Evolutionary conservation across 768 basidiomycete genomes (phyloP).

Genomic region (Mycena pura): DNA sequence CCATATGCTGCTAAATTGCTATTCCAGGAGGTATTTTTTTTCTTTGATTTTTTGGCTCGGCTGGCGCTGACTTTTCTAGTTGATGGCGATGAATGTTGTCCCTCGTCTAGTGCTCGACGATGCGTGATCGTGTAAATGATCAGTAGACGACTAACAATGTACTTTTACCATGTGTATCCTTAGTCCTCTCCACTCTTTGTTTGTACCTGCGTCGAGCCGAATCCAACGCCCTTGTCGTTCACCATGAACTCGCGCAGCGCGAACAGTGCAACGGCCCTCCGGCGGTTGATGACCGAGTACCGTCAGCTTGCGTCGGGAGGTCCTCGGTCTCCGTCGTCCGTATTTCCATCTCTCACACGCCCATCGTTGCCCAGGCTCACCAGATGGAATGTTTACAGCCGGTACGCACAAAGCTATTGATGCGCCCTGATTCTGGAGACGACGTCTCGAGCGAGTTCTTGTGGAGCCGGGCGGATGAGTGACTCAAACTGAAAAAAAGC

Average conservation of each 20-base stretch:
- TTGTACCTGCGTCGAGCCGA: neutral
- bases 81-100: constrained; percentile 98
- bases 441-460: too few relatives aligned
- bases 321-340: constrained; percentile 32
- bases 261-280: constrained; percentile 72
- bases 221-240: neutral
- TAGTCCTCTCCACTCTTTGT: neutral
- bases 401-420: too few relatives aligned
- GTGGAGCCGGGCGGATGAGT: too few relatives aligned
- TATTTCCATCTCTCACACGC: neutral
- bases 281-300: constrained; percentile 93
- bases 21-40: constrained; percentile 77
- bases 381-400: constrained; percentile 97
- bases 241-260: constrained; percentile 62
- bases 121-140: constrained; percentile 45
- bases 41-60: neutral
- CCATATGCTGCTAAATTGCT: constrained; percentile 95
- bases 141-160: constrained; percentile 21
- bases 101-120: constrained; percentile 89
- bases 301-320: constrained; percentile 84
- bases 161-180: neutral
- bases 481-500: too few relatives aligned
- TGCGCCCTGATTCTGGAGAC: too few relatives aligned
- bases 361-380: constrained; percentile 59
- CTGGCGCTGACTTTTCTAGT: constrained; percentile 45